Conservation (phyloP, 202 grass and related monocot genomes). For the Digitaria exilis region DNA sequence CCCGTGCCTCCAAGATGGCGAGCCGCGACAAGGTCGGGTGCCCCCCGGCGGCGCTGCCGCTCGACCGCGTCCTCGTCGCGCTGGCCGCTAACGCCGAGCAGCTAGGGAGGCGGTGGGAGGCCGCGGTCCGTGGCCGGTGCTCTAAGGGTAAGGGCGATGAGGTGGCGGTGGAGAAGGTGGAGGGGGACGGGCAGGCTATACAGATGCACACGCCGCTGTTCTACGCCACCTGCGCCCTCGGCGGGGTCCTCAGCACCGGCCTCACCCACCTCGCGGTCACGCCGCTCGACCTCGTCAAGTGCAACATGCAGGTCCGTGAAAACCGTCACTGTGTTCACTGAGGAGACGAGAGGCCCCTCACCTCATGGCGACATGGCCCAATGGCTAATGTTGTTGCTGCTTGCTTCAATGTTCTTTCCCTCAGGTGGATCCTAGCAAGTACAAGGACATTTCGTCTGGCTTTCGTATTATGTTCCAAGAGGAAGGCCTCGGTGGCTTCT, state of each 20-base stretch:
- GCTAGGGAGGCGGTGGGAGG: conserved; percentile 49
- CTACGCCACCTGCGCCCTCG: conserved; percentile 58
- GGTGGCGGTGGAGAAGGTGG: background rate
- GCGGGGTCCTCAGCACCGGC: conserved; percentile 55
- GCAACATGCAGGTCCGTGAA: conserved; percentile 57
- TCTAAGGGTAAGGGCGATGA: background rate
- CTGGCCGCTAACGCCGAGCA: conserved; percentile 47
- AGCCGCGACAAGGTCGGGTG: conserved; percentile 50
- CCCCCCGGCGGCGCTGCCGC: conserved; percentile 33
- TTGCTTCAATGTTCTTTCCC: conserved; percentile 23
- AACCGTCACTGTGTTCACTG: background rate
- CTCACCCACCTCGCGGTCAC: conserved; percentile 58
- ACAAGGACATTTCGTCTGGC: conserved; percentile 62
- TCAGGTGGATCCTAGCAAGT: conserved; percentile 80
- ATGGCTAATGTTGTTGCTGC: background rate
- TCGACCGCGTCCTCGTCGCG: conserved; percentile 49
- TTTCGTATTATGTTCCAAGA: conserved; percentile 69
- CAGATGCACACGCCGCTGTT: conserved; percentile 60
- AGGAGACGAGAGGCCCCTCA: background rate
- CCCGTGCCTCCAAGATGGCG: conserved; percentile 27
- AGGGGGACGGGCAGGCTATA: background rate
- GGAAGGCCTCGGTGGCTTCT: conserved; percentile 74
- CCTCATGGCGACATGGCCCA: too few species aligned
- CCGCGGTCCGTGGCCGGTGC: conserved; percentile 26
- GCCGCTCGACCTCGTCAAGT: conserved; percentile 64